Evolutionary conservation across 768 basidiomycete species (phyloP), one percentile per base, ranked within the genome.

Genomic region (Lyophyllum decastes): DNA sequence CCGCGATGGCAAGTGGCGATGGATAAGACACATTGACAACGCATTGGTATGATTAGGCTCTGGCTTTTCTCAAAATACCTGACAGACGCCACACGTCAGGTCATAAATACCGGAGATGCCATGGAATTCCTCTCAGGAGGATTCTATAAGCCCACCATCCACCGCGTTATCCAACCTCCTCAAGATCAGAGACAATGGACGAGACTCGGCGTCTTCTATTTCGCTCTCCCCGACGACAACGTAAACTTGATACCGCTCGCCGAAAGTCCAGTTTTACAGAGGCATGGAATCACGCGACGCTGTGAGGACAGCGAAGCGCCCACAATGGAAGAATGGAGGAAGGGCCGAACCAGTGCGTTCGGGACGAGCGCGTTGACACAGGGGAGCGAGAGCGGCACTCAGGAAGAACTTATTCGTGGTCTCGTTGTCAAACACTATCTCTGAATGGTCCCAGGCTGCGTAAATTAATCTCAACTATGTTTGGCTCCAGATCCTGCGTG

Each of bases 161-260:
- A 82, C 51, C 34, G 80, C 45, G 82, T 83, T 22, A 67, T 78
- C 43, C 81, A 81, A 57, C 82, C 81, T 0, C 82, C 82, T 2
- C 47, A 60, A 1, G 79, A 81, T 59, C 82, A 83, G 56, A 73
- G 69, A 7, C 68, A 67, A 24, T 69, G 68, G 46, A 64, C 74
- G 7, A 77, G 82, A 17, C 69, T 83, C 0, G 78, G 81, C 6
- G 69, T 74, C 7, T 79, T 79, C 65, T 81, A 82, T 61, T 82
- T 83, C 60, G 64, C 66, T 21, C 67, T 77, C 63, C 62, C 76
- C 1, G 73, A 82, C 61, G 80, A 82, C 63, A 65, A 76, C 26
- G 71, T 76, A 24, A 69, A 64, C 50, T 68, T 82, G 8, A 57
- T 63, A 2, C 79, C 81, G 1, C 61, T 73, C 14, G 55, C 49